Percentiles rank a stretch among this genome's conserved stretches.
These are phyloP conservation scores for Mycena sp. DNA, from an alignment of 1,284 basidiomycete genomes.

Conservation along the genomic window DNA sequence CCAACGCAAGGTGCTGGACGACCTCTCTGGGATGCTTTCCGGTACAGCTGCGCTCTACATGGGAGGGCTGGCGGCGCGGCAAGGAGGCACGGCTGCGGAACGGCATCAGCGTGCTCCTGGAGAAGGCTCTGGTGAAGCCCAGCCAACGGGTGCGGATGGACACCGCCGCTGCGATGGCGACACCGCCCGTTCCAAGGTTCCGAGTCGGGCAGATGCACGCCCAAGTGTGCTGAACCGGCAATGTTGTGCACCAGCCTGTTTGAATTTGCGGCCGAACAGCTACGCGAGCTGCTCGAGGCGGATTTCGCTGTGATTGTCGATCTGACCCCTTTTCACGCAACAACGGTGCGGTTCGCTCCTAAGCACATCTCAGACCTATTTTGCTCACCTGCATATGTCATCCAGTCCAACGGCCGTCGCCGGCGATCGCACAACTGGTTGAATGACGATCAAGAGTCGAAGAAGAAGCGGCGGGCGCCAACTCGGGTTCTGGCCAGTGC, in stretches of 20 bases:
- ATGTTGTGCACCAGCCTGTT: neutral
- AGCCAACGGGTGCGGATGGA: neutral
- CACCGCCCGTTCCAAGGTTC: slow-evolving; percentile 20
- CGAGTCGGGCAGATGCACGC: neutral
- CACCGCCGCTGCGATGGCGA: neutral
- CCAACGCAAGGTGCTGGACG: slow-evolving; percentile 15
- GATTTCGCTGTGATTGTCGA: slow-evolving; percentile 20
- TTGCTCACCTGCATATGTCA: neutral
- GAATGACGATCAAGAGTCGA: neutral
- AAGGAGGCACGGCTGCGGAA: slow-evolving; percentile 18
- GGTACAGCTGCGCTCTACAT: slow-evolving; percentile 23
- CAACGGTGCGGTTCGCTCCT: neutral
- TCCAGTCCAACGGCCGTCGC: neutral
- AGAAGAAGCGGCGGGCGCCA: neutral
- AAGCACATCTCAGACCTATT: neutral
- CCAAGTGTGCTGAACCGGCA: neutral
- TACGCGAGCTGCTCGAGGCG: slow-evolving; percentile 14
- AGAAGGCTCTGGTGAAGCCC: slow-evolving; percentile 15
- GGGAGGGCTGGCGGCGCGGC: slow-evolving; percentile 16
- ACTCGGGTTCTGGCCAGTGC: neutral
- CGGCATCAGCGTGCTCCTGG: slow-evolving; percentile 15
- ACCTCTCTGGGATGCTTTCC: slow-evolving; percentile 18
- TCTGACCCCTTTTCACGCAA: slow-evolving; percentile 3
- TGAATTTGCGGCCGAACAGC: slow-evolving; percentile 1
- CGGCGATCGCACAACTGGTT: neutral